A percentile compares a stretch with the other conserved stretches of the same genome.
Conservation (phyloP, 768 basidiomycete genomes). For the Russula brevipes region DNA sequence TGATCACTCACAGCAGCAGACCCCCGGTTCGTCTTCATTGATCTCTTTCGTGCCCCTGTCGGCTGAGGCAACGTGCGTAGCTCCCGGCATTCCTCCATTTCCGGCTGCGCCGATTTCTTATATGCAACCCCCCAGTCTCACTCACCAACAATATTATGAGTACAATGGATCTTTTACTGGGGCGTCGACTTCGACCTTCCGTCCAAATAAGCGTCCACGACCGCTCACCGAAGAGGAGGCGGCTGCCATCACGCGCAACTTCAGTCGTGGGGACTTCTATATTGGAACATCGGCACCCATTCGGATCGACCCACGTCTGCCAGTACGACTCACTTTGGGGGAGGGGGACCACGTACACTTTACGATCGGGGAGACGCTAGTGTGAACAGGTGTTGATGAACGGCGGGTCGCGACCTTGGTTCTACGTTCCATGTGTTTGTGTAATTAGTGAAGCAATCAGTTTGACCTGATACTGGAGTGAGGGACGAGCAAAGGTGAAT, state of each 20-base stretch:
- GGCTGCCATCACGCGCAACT: slow-evolving; percentile 78
- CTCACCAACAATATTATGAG: slow-evolving; percentile 68
- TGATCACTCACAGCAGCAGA: slow-evolving; percentile 24
- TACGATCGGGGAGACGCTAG: slow-evolving; percentile 47
- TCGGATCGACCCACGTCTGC: slow-evolving; percentile 74
- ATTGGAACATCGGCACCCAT: slow-evolving; percentile 77
- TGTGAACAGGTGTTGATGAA: slow-evolving; percentile 28
- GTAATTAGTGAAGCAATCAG: slow-evolving; percentile 14
- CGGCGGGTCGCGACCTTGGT: neutral
- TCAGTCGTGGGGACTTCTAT: slow-evolving; percentile 76
- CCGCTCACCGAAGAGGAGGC: slow-evolving; percentile 79
- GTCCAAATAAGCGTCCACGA: slow-evolving; percentile 74
- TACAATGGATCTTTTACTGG: slow-evolving; percentile 50
- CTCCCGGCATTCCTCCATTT: slow-evolving; percentile 34
- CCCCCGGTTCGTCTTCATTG: slow-evolving; percentile 24
- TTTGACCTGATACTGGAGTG: neutral
- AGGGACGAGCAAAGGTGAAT: neutral
- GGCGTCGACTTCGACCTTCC: slow-evolving; percentile 70
- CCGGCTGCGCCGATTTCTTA: slow-evolving; percentile 38
- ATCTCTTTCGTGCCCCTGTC: slow-evolving; percentile 24
- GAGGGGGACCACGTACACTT: slow-evolving; percentile 80
- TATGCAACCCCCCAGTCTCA: slow-evolving; percentile 37
- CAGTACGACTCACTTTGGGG: slow-evolving; percentile 72
- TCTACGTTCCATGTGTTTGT: slow-evolving; percentile 19
- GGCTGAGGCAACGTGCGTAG: slow-evolving; percentile 30